Base-by-base conservation (phyloP, 345 rosid genomes). In the Lepidium didymum region DNA sequence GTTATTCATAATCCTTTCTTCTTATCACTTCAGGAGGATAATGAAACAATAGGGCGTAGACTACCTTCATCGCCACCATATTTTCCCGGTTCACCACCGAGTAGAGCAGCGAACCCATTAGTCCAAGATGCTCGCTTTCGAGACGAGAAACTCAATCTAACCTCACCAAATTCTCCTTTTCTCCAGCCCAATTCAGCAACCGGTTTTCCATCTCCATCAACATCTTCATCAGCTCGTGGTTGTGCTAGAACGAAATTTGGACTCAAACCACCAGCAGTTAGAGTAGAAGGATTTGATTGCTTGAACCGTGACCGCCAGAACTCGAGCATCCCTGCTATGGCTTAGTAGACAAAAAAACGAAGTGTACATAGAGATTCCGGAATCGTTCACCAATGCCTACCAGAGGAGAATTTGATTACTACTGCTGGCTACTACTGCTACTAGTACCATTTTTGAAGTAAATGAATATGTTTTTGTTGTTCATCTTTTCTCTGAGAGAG, bases 211-310 rank as follows among this genome's bases (percentile, higher is more conserved):
- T 70, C 77, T 23, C 85, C 84, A 1, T 61, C 72, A 0, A 56
- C 83, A 0, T 83, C 94, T 27, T 81, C 89, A 6, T 79, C 96
- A 23, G 70, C 97, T 37, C 75, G 96, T 45, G 81, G 96, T 60
- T 91, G 91, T 60, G 86, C 45, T 31, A 78, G 93, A 54, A 72
- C 84, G 87, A 89, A 83, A 33, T 85, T 88, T 19, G 99, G 99
- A 69, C 83, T 80, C 19, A 91, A 87, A 71, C 86, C 91, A 3
- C 96, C 93, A 5, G 82, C 92, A 6, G 96, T 91, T 94, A 91
- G 97, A 82, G 92, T 94, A 86, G 99, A 94, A 91, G 99, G 99
- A 66, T 94, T 94, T 46, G 92, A 91, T 81, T 94, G 99, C 85
- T 95, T 94, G 72, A 86, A 84, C 83, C 89, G 97, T 86, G 97